Percentiles rank a stretch among this genome's conserved stretches.
phyloP scores from a whole-genome alignment of 148 eudicot species.

The Vaccinium vitisidaea region DNA sequence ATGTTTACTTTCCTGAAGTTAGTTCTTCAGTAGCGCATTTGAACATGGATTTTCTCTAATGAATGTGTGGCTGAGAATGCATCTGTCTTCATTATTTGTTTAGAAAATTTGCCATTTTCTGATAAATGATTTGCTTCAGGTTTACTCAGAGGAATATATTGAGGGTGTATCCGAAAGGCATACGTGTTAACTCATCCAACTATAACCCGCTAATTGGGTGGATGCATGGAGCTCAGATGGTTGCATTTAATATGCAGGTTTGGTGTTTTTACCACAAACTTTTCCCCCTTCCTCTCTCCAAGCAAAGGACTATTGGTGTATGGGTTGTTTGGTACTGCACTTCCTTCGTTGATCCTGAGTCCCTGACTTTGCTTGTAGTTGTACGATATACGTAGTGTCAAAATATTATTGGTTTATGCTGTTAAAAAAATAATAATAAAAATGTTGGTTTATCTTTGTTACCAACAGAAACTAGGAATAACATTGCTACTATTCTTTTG shows the following conservation, averaged over 20 bases:
- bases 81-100: conserved; percentile 5
- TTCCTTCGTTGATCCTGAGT: not conserved
- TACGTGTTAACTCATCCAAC: conserved; percentile 76
- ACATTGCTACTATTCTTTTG: not conserved
- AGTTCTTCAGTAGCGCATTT: not conserved
- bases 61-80: not conserved
- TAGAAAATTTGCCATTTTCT: conserved; percentile 2
- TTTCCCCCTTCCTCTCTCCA: not conserved
- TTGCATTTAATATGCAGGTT: conserved; percentile 93
- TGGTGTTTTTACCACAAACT: not conserved
- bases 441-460: not conserved
- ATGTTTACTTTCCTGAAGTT: not conserved
- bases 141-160: conserved; percentile 77
- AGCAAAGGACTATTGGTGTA: not conserved
- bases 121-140: conserved; percentile 34
- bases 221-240: conserved; percentile 97
- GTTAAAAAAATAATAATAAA: too few species aligned
- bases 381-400: not conserved
- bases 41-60: not conserved
- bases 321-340: not conserved
- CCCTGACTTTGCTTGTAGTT: not conserved
- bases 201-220: conserved; percentile 77
- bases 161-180: conserved; percentile 83
- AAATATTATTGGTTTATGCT: not conserved
- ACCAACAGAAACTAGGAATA: not conserved